phyloP scores from a whole-genome alignment of 345 rosid genomes.

The Stellera chamaejasme region DNA sequence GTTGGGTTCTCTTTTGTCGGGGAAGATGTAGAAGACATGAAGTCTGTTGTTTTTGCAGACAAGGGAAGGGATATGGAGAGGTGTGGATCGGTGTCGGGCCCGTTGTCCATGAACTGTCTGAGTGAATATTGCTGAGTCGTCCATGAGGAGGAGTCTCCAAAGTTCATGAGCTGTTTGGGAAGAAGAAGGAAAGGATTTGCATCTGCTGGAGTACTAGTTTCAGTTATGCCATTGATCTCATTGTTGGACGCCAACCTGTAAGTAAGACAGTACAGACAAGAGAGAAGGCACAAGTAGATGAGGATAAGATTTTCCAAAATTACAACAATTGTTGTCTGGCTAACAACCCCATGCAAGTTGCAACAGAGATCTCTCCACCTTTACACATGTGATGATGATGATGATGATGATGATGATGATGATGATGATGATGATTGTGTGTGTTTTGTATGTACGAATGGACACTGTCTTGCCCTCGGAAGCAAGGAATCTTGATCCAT shows the following conservation, averaged over 20 bases:
- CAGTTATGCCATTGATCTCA: neutral
- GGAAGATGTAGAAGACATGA: conserved; percentile 42
- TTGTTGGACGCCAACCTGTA: neutral
- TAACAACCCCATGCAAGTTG: no score
- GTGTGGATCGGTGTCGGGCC: conserved; percentile 45
- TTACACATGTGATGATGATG: no score
- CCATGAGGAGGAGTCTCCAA: conserved; percentile 11
- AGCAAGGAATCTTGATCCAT: no score
- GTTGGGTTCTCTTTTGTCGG: conserved; percentile 33
- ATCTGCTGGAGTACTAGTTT: conserved; percentile 13
- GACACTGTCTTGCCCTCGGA: neutral
- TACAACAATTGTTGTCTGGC: no score
- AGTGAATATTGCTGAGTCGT: conserved; percentile 31
- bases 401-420: no score
- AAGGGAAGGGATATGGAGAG: conserved; percentile 53
- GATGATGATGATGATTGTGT: no score
- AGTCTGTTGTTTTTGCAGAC: conserved; percentile 27
- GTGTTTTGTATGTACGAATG: conserved; percentile 1
- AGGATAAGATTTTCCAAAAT: no score
- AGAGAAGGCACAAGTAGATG: no score
- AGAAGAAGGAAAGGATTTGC: conserved; percentile 27
- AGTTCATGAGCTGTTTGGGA: conserved; percentile 25
- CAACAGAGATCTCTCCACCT: no score
- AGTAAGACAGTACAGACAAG: neutral
- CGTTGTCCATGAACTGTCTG: conserved; percentile 55